Base-by-base conservation (phyloP, 2,329 filamentous ascomycete genomes). In the Nemania bipapillata region DNA sequence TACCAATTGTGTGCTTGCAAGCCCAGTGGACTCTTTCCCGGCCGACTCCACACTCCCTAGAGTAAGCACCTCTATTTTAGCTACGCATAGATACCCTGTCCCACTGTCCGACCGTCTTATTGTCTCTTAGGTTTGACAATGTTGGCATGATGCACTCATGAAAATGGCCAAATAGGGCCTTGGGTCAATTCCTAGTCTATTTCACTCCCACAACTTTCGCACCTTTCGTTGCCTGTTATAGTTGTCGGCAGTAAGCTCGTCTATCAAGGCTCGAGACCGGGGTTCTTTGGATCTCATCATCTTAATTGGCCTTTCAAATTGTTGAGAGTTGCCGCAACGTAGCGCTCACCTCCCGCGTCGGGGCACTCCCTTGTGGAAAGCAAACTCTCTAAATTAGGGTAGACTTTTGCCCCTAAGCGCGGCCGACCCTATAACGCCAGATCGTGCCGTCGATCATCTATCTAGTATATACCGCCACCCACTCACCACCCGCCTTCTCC, bases 11-110 rank as follows among this genome's bases (percentile, higher is more conserved):
- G 50, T 57, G 32, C 45, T 66, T 47, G 28, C 55, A 32, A 56
- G 57, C 63, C 55, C 42, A 35, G 59, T 58, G 55, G 47, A 32
- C 55, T 68, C 49, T 49, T 60, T 68, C 49, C 61, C 53, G 40
- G 54, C n/a, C n/a, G n/a, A 68, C 70, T 65, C 68, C 68, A 70
- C 70, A n/a, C n/a, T n/a, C 37, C 59, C 24, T 35, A n/a, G 40
- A 66, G 68, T 68, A 68, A 66, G 56, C 67, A n/a, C 49, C 22
- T 53, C 28, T 69, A 69, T 64, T 64, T 63, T 62, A 68, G 64
- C 69, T 70, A n/a, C n/a, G n/a, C n/a, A n/a, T n/a, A 65, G 30
- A 32, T 32, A 65, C 64, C 57, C 60, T 63, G 24, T 42, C 54
- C 57, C 64, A 53, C 60, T 63, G 24, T 42, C 54, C 57, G 49